phyloP scores from a whole-genome alignment of 106 monocot species.

The Dendrobium huoshanense region DNA sequence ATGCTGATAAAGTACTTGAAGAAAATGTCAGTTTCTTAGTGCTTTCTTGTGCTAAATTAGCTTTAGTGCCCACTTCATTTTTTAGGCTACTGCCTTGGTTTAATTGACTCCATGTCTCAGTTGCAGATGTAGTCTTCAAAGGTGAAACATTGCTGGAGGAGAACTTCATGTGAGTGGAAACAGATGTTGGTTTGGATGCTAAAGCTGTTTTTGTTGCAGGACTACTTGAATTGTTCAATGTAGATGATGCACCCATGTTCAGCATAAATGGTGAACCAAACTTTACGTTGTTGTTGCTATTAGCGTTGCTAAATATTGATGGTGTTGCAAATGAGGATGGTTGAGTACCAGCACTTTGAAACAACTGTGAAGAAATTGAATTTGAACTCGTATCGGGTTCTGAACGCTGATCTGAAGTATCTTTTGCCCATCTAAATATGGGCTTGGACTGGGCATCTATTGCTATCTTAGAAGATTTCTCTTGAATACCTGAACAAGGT shows the following conservation, averaged over 20 bases:
- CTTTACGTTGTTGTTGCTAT: conserved; percentile 10
- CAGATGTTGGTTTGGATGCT: conserved; percentile 9
- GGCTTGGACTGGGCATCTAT: conserved; percentile 29
- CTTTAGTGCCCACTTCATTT: conserved; percentile 12
- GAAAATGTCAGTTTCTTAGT: conserved; percentile 8
- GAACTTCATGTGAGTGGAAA: conserved; percentile 4
- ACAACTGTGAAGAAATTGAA: conserved; percentile 7
- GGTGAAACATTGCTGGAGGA: conserved; percentile 13
- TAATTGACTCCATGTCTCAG: conserved; percentile 10
- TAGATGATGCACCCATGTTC: background rate
- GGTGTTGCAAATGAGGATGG: conserved; percentile 21
- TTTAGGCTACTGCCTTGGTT: conserved; percentile 14
- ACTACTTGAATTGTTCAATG: conserved; percentile 8
- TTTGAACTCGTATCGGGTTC: conserved; percentile 9
- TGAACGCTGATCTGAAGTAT: conserved; percentile 28
- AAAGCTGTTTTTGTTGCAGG: conserved; percentile 7
- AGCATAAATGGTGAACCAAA: conserved; percentile 15
- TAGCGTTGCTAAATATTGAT: conserved; percentile 11
- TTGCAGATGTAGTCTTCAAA: conserved; percentile 6
- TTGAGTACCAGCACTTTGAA: conserved; percentile 6
- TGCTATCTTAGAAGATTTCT: conserved; percentile 20
- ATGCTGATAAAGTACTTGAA: background rate
- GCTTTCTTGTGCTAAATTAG: background rate
- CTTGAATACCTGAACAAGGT: conserved; percentile 17
- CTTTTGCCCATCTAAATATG: conserved; percentile 51